Evolutionary conservation across 1,284 basidiomycete genomes (phyloP).

Genomic region (Kwoniella shivajii): DNA sequence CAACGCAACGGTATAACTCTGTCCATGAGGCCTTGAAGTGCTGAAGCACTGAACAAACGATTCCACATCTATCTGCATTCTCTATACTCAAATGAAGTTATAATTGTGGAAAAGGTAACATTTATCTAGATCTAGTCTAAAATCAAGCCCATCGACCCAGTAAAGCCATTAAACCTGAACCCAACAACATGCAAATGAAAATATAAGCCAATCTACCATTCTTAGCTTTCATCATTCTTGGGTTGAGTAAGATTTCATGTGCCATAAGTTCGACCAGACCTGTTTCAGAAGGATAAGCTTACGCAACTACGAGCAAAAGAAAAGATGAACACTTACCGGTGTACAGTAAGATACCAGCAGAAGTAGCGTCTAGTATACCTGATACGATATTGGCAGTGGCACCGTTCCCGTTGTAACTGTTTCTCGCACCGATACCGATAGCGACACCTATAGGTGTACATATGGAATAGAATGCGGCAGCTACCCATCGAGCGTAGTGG

Average conservation of each 20-base stretch:
- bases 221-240: constrained; percentile 72
- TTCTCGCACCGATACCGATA: constrained; percentile 77
- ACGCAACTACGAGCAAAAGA: neutral
- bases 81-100: too few relatives aligned
- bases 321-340: constrained; percentile 58
- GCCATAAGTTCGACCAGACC: constrained; percentile 83
- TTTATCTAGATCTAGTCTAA: too few relatives aligned
- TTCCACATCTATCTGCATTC: too few relatives aligned
- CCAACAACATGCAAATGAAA: constrained; percentile 70
- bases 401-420: constrained; percentile 77
- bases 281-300: neutral
- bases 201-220: constrained; percentile 69
- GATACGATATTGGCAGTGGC: constrained; percentile 74
- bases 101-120: too few relatives aligned
- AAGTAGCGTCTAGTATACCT: constrained; percentile 81
- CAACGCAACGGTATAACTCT: too few relatives aligned
- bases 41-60: too few relatives aligned
- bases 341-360: constrained; percentile 86
- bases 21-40: too few relatives aligned
- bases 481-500: constrained; percentile 66
- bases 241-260: constrained; percentile 88
- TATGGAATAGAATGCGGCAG: constrained; percentile 70
- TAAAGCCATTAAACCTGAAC: constrained; percentile 79
- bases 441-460: constrained; percentile 71
- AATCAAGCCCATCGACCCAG: constrained; percentile 80